Conservation (phyloP, 495 filamentous ascomycete species). For the Margaritispora aquatica region DNA sequence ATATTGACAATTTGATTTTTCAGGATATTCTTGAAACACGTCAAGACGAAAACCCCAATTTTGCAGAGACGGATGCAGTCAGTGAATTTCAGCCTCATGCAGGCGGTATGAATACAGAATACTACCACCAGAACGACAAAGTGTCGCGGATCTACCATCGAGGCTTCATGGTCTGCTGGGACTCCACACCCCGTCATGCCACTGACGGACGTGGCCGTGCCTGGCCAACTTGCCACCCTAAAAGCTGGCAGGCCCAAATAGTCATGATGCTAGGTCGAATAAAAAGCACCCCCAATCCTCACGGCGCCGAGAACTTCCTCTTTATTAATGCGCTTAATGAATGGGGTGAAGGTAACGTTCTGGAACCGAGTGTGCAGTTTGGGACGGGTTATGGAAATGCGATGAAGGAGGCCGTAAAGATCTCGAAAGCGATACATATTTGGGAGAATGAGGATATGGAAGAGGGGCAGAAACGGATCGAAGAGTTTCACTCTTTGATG, state of each 20-base stretch:
- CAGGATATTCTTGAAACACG: not conserved
- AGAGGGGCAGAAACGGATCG: no score
- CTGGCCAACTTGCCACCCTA: not conserved
- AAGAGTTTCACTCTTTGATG: no score
- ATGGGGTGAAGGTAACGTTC: not conserved
- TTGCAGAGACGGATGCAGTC: not conserved
- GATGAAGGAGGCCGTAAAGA: not conserved
- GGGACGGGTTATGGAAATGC: not conserved
- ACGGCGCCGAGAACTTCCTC: not conserved
- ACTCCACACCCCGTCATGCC: not conserved
- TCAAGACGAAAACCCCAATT: not conserved
- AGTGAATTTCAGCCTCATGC: not conserved
- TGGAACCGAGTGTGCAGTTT: not conserved
- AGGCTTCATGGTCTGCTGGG: not conserved
- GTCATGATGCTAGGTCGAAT: not conserved
- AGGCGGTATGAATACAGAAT: not conserved
- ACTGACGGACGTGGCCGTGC: not conserved
- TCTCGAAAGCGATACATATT: not conserved
- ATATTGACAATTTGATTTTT: no score
- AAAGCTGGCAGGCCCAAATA: not conserved
- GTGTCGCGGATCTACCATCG: not conserved
- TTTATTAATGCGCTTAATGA: not conserved
- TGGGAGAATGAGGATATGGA: no score
- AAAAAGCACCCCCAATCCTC: not conserved
- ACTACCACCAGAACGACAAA: not conserved